phyloP scores from a whole-genome alignment of 169 alveolate species.

The Plasmodium fragile region DNA sequence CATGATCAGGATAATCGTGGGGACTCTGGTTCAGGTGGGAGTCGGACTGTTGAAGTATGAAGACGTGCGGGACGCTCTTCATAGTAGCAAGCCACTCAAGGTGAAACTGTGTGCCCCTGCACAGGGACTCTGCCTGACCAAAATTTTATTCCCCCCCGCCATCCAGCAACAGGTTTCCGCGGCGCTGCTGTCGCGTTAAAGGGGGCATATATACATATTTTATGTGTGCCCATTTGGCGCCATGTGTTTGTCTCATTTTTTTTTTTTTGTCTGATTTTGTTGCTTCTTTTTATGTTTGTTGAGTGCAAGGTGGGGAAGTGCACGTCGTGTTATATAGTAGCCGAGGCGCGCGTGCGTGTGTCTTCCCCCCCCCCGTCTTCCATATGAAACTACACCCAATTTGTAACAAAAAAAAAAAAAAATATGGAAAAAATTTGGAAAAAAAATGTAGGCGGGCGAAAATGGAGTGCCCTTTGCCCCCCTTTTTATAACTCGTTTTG shows the following conservation, averaged over 20 bases:
- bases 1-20: slow-evolving; percentile 84
- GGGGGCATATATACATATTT: neutral
- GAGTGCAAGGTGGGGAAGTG: neutral
- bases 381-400: neutral
- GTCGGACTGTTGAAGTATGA: slow-evolving; percentile 16
- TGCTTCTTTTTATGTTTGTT: neutral
- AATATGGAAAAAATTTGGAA: neutral
- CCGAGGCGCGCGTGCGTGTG: neutral
- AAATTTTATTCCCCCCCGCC: slow-evolving; percentile 7
- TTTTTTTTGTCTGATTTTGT: neutral
- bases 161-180: neutral
- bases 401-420: neutral
- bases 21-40: slow-evolving; percentile 81
- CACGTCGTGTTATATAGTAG: neutral
- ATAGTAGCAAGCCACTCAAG: slow-evolving; percentile 44
- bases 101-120: slow-evolving; percentile 71
- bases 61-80: slow-evolving; percentile 47
- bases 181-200: slow-evolving; percentile 3
- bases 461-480: neutral
- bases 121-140: slow-evolving; percentile 54
- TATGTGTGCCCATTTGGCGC: neutral
- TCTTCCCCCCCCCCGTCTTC: neutral
- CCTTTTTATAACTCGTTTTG: neutral
- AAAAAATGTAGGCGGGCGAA: neutral
- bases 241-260: no score